phyloP scores from a whole-genome alignment of 1,284 basidiomycete species.

The Moesziomyces parantarcticus region DNA sequence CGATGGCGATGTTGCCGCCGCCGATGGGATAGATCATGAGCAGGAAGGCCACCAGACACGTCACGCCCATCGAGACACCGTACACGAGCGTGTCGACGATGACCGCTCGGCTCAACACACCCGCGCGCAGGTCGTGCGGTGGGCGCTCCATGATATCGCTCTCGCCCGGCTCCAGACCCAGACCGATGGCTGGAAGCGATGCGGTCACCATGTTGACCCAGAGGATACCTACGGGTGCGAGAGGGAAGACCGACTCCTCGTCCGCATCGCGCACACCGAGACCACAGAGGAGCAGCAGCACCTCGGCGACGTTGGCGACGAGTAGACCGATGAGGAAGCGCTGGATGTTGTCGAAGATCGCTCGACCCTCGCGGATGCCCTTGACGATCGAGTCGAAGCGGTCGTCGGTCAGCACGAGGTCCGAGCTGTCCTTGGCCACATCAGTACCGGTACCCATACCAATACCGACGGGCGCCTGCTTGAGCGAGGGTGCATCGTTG shows the following conservation, averaged over 20 bases:
- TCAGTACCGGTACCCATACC: slow-evolving; percentile 81
- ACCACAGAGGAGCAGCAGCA: slow-evolving; percentile 59
- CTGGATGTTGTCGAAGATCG: slow-evolving; percentile 64
- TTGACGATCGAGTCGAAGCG: slow-evolving; percentile 59
- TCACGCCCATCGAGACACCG: slow-evolving; percentile 55
- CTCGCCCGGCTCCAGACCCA: slow-evolving; percentile 57
- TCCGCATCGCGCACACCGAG: slow-evolving; percentile 57
- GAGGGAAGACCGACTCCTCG: slow-evolving; percentile 57
- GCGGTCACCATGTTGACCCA: slow-evolving; percentile 63
- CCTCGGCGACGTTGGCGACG: slow-evolving; percentile 62
- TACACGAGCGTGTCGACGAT: slow-evolving; percentile 62
- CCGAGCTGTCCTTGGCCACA: slow-evolving; percentile 74
- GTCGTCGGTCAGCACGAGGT: slow-evolving; percentile 64
- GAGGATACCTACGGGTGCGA: slow-evolving; percentile 60
- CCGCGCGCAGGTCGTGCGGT: slow-evolving; percentile 54
- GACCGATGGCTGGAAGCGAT: slow-evolving; percentile 59
- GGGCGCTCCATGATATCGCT: slow-evolving; percentile 58
- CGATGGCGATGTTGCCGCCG: slow-evolving; percentile 44
- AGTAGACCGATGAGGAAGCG: slow-evolving; percentile 61
- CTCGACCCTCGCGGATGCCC: slow-evolving; percentile 58
- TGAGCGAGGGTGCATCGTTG: slow-evolving; percentile 74
- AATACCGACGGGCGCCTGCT: slow-evolving; percentile 72
- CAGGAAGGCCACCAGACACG: slow-evolving; percentile 59
- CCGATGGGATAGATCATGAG: slow-evolving; percentile 60
- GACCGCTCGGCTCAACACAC: slow-evolving; percentile 58